Conservation (phyloP, 257 asterid species). For the Nicotiana knightiana region DNA sequence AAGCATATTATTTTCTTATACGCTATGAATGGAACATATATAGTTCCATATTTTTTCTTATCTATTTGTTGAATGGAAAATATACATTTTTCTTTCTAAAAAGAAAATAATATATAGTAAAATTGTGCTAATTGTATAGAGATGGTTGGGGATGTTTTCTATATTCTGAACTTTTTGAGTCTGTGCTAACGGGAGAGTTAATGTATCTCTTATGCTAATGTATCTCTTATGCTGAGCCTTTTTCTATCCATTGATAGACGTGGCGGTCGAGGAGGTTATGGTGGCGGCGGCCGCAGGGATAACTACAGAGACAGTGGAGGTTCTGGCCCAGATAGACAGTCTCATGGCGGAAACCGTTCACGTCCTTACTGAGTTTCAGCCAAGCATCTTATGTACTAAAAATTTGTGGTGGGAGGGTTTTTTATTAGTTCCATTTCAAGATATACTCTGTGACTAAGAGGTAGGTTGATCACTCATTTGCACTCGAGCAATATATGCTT, state of each 20-base stretch:
- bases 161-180: not conserved
- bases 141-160: not conserved
- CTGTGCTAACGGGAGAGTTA: not conserved
- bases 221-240: not conserved
- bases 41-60: not conserved
- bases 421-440: conserved; percentile 57
- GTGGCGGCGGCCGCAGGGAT: conserved; percentile 61
- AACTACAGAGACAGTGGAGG: conserved; percentile 77
- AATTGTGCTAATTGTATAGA: not conserved
- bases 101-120: not conserved
- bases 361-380: conserved; percentile 71
- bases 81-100: not conserved
- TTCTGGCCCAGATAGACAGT: conserved; percentile 91
- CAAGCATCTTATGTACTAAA: conserved; percentile 61
- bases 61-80: not conserved
- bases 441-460: conserved; percentile 73
- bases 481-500: conserved; percentile 39
- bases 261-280: conserved; percentile 93
- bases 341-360: conserved; percentile 89
- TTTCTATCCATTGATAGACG: conserved; percentile 32
- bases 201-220: not conserved
- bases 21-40: not conserved
- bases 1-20: not conserved
- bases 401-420: conserved; percentile 62
- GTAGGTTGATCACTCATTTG: conserved; percentile 66